These are phyloP conservation scores for Phragmites australis DNA, from an alignment of 176 grass and related monocot genomes.

Conservation along the genomic window DNA sequence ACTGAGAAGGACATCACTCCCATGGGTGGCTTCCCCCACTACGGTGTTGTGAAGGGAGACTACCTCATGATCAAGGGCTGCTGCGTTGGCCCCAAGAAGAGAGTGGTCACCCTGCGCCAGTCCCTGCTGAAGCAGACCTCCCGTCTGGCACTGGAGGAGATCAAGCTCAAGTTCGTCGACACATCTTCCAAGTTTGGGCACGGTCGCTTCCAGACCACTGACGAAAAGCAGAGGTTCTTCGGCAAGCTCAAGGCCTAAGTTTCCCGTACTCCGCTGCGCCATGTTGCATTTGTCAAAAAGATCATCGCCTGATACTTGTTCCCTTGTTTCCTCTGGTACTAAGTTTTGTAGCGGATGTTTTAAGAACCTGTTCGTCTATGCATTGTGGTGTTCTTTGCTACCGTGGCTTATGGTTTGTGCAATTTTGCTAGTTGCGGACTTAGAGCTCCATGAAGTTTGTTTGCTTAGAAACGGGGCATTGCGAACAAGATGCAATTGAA, in stretches of 20 bases:
- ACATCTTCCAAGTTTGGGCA: conserved; percentile 98
- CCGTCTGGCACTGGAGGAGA: conserved; percentile 78
- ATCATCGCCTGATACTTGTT: conserved; percentile 28
- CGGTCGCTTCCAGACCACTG: conserved; percentile 91
- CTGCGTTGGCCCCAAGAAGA: conserved; percentile 92
- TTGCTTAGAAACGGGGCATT: not conserved
- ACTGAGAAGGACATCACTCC: conserved; percentile 98
- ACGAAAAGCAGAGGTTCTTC: conserved; percentile 86
- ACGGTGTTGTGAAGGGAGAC: conserved; percentile 84
- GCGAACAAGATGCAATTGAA: too few species aligned
- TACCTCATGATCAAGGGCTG: conserved; percentile 98
- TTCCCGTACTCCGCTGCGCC: too few species aligned
- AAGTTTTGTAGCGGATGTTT: conserved; percentile 58
- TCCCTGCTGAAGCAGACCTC: conserved; percentile 88
- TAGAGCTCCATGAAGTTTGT: not conserved
- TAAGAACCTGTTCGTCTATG: conserved; percentile 16
- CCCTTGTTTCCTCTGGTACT: not conserved
- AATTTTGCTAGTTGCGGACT: not conserved
- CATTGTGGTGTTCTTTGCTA: conserved; percentile 6
- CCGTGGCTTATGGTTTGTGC: not conserved
- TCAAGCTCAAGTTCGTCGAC: conserved; percentile 97
- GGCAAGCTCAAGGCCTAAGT: conserved; percentile 68
- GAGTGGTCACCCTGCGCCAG: conserved; percentile 87
- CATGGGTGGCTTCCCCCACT: conserved; percentile 97
- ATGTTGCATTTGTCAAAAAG: conserved; percentile 20